phyloP scores from a whole-genome alignment of 1,284 basidiomycete genomes.

The Waitea zeae region DNA sequence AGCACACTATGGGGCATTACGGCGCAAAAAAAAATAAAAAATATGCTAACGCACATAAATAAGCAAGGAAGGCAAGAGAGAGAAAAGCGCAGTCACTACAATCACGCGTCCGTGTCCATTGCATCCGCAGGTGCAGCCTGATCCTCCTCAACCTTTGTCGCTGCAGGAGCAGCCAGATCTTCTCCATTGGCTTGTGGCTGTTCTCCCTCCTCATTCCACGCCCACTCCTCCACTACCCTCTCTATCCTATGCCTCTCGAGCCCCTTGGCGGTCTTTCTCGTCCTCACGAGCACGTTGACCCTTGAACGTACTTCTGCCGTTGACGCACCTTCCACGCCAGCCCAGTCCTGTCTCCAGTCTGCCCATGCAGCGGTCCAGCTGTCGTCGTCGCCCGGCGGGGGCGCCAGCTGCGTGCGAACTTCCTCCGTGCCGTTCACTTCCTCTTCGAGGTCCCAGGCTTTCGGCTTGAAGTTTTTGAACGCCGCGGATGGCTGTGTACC shows the following conservation, averaged over 20 bases:
- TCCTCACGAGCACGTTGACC: constrained; percentile 35
- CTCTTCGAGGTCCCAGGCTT: constrained; percentile 36
- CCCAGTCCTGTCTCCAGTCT: constrained; percentile 12
- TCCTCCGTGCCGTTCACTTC: constrained; percentile 25
- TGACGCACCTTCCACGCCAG: constrained; percentile 20
- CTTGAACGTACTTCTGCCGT: constrained; percentile 27
- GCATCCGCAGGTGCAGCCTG: too few relatives aligned
- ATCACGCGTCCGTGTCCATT: too few relatives aligned
- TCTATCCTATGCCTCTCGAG: constrained; percentile 55
- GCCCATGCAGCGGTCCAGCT: constrained; percentile 3
- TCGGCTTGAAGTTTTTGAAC: constrained; percentile 54
- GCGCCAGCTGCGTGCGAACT: constrained; percentile 17
- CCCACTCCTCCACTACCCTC: constrained; percentile 49
- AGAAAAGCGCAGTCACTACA: too few relatives aligned
- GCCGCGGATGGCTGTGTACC: constrained; percentile 10
- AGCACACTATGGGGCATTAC: too few relatives aligned
- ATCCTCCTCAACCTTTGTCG: too few relatives aligned
- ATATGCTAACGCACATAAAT: too few relatives aligned
- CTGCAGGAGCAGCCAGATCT: too few relatives aligned
- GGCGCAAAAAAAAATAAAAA: too few relatives aligned
- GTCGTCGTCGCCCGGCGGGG: constrained; percentile 15
- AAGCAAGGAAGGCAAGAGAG: too few relatives aligned
- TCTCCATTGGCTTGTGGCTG: too few relatives aligned
- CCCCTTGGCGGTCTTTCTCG: constrained; percentile 34
- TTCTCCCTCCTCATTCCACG: constrained; percentile 20